Evolutionary conservation across 139 green algal species (phyloP), one percentile per base, ranked within the genome.

Genomic region (Tetradesmus lagerheimii): DNA sequence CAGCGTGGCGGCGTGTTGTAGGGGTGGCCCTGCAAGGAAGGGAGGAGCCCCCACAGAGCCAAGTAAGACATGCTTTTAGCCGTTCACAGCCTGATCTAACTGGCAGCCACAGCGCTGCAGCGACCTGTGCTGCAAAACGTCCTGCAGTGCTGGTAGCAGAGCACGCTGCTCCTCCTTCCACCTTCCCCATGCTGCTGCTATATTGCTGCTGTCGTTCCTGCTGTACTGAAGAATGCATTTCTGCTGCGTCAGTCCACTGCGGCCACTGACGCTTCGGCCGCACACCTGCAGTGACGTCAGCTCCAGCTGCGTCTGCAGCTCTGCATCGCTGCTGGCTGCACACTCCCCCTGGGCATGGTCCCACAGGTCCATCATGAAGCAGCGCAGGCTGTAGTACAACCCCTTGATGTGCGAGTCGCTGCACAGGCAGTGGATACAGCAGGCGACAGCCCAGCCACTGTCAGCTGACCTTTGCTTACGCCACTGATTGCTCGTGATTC

Each of bases 321-420:
- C 29, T 1, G 16, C 20, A 8, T 81, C 29, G 29, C 27, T 34
- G 64, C 83, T 88, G 31, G 83, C 83, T 62, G 83, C 83, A 62
- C 83, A 88, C 64, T 88, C 83, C 3, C 83, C 83, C 6, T 43
- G 25, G 29, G 29, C 16, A 9, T 80, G 62, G 16, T 88, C 35
- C 83, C 83, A 88, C 57, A 88, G 47, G 38, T 88, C 83, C 83
- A 80, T 12, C 83, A 88, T 80, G 38, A 88, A 62, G 41, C 83
- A 88, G 18, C 64, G 27, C 29, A 88, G 37, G 8, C 38, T 31
- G 38, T 80, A 80, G 57, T 37, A 88, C 64, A 80, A 25, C 20
- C 64, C 27, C 41, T 88, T 88, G 57, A 88, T 37, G 67, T 88
- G 83, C 16, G 83, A 88, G 83, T 88, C 83, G 2, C 83, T 88